These are phyloP conservation scores for Backusella liffmaniae DNA, from an alignment of 192 early-diverging fungal species.

Conservation along the genomic window DNA sequence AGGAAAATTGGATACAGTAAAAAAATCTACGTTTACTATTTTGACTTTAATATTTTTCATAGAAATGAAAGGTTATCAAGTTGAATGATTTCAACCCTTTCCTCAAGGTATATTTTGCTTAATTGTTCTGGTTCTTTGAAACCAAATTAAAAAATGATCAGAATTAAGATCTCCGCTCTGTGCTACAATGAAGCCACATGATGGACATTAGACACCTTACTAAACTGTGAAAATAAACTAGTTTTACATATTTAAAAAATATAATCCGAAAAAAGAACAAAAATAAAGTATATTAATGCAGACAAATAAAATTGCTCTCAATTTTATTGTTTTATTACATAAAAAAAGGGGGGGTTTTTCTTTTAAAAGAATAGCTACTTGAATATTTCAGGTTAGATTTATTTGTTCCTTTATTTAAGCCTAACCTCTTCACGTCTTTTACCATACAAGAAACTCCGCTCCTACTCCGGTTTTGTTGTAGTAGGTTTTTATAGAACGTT, in stretches of 20 bases:
- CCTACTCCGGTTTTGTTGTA: neutral
- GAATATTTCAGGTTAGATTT: neutral
- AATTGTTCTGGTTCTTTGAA: neutral
- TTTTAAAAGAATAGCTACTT: neutral
- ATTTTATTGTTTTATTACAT: neutral
- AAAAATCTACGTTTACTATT: too few species aligned
- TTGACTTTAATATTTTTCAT: neutral
- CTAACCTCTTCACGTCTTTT: neutral
- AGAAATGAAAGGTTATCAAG: neutral
- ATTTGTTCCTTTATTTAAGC: neutral
- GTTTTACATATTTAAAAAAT: neutral
- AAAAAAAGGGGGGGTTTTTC: neutral
- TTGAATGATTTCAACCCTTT: neutral
- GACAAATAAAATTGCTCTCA: neutral
- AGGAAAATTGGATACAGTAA: too few species aligned
- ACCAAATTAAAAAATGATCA: constrained; percentile 6
- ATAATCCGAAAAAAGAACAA: neutral
- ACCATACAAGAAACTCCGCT: neutral
- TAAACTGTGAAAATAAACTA: neutral
- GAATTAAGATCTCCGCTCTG: neutral
- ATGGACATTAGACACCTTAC: neutral
- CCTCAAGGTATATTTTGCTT: neutral
- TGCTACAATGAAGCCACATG: neutral
- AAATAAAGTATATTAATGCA: neutral
- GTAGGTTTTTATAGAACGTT: neutral